Conservation (phyloP, 495 filamentous ascomycete species). For the Aspergillus steynii region DNA sequence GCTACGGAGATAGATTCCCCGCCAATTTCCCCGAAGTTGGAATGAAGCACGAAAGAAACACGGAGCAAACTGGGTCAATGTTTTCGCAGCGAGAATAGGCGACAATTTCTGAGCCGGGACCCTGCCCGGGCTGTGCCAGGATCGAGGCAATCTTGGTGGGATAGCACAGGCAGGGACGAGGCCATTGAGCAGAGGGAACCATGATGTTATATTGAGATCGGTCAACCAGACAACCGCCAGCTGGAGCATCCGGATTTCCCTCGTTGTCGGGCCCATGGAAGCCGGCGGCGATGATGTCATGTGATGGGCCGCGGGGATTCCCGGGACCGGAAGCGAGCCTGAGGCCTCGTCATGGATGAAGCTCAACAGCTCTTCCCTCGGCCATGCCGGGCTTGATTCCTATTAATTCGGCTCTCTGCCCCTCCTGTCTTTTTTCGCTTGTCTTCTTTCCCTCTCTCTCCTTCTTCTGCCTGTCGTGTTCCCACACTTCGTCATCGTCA, state of each 20-base stretch:
- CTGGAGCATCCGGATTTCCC: neutral
- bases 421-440: slow-evolving; percentile 14
- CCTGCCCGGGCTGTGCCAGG: neutral
- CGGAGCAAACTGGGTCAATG: slow-evolving; percentile 34
- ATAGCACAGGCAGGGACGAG: neutral
- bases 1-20: slow-evolving; percentile 28
- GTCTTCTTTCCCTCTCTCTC: slow-evolving; percentile 8
- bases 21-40: slow-evolving; percentile 25
- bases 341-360: slow-evolving; percentile 17
- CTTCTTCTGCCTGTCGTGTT: neutral
- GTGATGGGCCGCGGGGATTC: slow-evolving; percentile 28
- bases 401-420: slow-evolving; percentile 13
- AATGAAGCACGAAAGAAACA: slow-evolving; percentile 41
- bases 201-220: neutral
- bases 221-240: neutral
- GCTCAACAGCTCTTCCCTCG: slow-evolving; percentile 12
- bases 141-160: neutral
- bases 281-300: slow-evolving; percentile 25
- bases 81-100: slow-evolving; percentile 15
- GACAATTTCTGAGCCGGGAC: neutral
- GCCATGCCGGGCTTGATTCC: slow-evolving; percentile 14
- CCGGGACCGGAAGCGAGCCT: slow-evolving; percentile 20
- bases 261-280: neutral
- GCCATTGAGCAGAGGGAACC: neutral
- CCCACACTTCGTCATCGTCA: slow-evolving; percentile 6